Conservation (phyloP, 768 basidiomycete species). For the Lactarius vividus region DNA sequence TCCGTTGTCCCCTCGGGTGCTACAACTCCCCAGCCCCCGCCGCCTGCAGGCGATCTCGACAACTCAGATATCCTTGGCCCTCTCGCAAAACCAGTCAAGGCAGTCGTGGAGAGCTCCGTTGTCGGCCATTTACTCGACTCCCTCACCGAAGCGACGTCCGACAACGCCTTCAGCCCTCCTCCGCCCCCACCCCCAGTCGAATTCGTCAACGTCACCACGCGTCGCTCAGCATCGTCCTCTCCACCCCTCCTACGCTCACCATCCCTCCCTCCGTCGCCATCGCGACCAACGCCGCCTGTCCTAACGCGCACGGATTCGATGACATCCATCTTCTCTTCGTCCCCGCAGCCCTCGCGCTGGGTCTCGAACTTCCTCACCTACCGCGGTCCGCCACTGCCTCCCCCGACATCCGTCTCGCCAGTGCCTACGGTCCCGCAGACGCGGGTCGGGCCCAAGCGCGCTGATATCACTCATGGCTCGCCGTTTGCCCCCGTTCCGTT, state of each 20-base stretch:
- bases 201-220: constrained; percentile 12
- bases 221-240: constrained; percentile 21
- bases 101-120: not conserved
- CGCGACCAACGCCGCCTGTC: constrained; percentile 37
- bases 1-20: constrained; percentile 11
- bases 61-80: not conserved
- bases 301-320: constrained; percentile 35
- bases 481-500: constrained; percentile 50
- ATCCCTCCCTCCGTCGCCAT: constrained; percentile 35
- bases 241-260: constrained; percentile 30
- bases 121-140: constrained; percentile 14
- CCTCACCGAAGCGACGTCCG: constrained; percentile 25
- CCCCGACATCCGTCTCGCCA: not conserved
- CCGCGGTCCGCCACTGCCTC: constrained; percentile 20
- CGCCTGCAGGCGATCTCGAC: not conserved
- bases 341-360: constrained; percentile 48
- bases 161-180: constrained; percentile 8
- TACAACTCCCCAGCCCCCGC: constrained; percentile 24
- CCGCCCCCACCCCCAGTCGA: constrained; percentile 7
- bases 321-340: constrained; percentile 41
- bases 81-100: not conserved
- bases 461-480: constrained; percentile 42
- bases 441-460: constrained; percentile 13
- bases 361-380: constrained; percentile 47
- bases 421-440: constrained; percentile 14